Conservation (phyloP, 2,329 filamentous ascomycete species). For the Akanthomyces lecanii region DNA sequence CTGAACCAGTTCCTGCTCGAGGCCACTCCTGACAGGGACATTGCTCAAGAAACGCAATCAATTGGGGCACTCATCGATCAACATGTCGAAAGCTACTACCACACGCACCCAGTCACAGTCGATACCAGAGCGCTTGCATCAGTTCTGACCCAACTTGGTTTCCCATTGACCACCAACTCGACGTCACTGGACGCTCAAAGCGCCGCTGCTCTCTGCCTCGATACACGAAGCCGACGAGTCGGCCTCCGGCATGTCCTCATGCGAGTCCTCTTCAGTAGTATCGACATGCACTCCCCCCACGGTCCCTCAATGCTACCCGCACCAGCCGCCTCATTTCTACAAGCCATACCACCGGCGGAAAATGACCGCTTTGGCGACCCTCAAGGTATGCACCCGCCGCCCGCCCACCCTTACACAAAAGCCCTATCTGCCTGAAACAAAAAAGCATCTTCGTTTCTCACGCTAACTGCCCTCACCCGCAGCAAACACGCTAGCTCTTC, state of each 20-base stretch:
- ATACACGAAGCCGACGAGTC: slow-evolving; percentile 28
- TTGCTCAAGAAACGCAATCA: slow-evolving; percentile 30
- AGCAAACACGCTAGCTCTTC: slow-evolving; percentile 32
- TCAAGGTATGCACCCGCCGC: slow-evolving; percentile 28
- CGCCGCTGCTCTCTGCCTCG: slow-evolving; percentile 29
- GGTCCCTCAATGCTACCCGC: slow-evolving; percentile 35
- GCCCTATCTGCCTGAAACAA: background rate
- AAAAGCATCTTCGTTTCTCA: background rate
- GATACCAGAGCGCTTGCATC: slow-evolving; percentile 22
- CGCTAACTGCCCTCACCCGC: background rate
- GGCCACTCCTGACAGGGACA: slow-evolving; percentile 33
- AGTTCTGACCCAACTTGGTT: background rate
- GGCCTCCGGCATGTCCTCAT: slow-evolving; percentile 38
- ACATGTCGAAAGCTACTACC: slow-evolving; percentile 39
- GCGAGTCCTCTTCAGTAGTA: slow-evolving; percentile 32
- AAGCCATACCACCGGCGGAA: slow-evolving; percentile 28
- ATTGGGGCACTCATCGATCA: slow-evolving; percentile 34
- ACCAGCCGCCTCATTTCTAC: slow-evolving; percentile 29
- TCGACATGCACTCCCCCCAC: slow-evolving; percentile 26
- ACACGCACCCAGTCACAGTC: slow-evolving; percentile 24
- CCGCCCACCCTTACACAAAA: background rate
- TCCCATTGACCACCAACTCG: slow-evolving; percentile 18
- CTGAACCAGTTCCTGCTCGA: slow-evolving; percentile 36
- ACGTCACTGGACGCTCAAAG: slow-evolving; percentile 26
- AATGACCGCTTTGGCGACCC: slow-evolving; percentile 20